A percentile compares a stretch with the other conserved stretches of the same genome.
These are phyloP conservation scores for Corymbia calophylla DNA, from an alignment of 441 rosid species.

Conservation along the genomic window DNA sequence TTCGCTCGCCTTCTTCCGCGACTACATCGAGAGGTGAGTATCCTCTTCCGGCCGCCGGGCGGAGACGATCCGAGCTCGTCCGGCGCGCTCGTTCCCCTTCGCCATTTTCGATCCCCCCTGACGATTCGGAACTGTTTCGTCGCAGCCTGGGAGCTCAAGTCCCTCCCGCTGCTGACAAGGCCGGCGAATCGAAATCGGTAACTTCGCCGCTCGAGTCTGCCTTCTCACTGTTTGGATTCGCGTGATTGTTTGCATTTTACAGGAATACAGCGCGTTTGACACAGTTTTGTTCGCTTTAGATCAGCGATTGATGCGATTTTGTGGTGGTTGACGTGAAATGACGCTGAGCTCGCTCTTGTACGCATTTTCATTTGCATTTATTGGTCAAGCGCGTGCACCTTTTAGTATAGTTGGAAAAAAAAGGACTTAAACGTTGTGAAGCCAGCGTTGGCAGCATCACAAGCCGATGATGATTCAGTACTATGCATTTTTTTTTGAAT, in stretches of 20 bases:
- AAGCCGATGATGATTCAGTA: neutral
- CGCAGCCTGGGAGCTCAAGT: constrained; percentile 89
- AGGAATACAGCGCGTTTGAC: neutral
- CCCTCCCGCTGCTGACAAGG: constrained; percentile 36
- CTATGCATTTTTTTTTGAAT: neutral
- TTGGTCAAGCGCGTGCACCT: neutral
- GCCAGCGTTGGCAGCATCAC: neutral
- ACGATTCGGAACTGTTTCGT: neutral
- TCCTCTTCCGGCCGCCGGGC: neutral
- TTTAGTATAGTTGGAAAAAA: neutral
- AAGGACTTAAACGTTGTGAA: neutral
- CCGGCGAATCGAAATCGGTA: constrained; percentile 53
- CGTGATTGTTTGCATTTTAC: neutral
- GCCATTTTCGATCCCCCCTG: neutral
- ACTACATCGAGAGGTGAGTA: constrained; percentile 69
- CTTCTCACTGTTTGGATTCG: neutral
- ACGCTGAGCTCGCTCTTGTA: neutral
- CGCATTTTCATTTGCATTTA: neutral
- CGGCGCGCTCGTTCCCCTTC: neutral
- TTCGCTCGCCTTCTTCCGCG: constrained; percentile 89
- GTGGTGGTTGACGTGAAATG: neutral
- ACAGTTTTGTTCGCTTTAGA: neutral
- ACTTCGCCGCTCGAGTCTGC: neutral
- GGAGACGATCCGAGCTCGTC: neutral
- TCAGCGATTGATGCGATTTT: neutral